phyloP scores from a whole-genome alignment of 176 grass and related monocot species.

The Elaeis guineensis region DNA sequence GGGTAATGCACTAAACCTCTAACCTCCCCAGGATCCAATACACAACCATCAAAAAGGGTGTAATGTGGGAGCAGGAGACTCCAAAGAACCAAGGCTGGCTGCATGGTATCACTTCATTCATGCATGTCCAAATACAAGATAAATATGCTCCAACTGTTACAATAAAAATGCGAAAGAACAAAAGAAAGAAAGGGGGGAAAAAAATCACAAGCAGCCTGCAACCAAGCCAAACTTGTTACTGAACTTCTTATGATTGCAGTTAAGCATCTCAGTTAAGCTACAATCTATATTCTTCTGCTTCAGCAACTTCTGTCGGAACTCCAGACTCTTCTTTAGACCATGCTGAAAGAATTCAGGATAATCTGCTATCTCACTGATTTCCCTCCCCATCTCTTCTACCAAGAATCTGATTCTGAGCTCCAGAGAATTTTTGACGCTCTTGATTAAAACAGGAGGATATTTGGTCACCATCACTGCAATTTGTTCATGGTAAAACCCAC shows the following conservation, averaged over 20 bases:
- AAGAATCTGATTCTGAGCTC: conserved; percentile 90
- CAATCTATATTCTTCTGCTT: conserved; percentile 54
- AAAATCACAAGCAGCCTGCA: conserved; percentile 30
- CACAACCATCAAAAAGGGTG: too few species aligned
- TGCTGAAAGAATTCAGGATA: conserved; percentile 85
- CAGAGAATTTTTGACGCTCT: conserved; percentile 74
- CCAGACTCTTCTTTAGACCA: conserved; percentile 79
- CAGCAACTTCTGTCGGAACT: conserved; percentile 69
- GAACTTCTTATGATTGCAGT: conserved; percentile 84
- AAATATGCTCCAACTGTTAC: too few species aligned
- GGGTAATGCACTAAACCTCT: too few species aligned
- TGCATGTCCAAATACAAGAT: too few species aligned
- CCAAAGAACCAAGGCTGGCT: too few species aligned
- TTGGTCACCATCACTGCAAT: conserved; percentile 52
- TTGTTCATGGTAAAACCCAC: conserved; percentile 57
- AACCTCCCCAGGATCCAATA: too few species aligned
- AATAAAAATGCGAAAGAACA: too few species aligned
- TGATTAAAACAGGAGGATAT: conserved; percentile 83
- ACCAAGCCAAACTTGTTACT: conserved; percentile 55
- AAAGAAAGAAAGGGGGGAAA: background rate
- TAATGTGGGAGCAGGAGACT: too few species aligned
- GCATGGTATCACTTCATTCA: too few species aligned
- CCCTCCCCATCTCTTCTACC: conserved; percentile 70
- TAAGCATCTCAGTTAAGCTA: conserved; percentile 86
- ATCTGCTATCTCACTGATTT: conserved; percentile 53